Evolutionary conservation across 2,329 filamentous ascomycete genomes (phyloP).

Genomic region (Beauveria australis): DNA sequence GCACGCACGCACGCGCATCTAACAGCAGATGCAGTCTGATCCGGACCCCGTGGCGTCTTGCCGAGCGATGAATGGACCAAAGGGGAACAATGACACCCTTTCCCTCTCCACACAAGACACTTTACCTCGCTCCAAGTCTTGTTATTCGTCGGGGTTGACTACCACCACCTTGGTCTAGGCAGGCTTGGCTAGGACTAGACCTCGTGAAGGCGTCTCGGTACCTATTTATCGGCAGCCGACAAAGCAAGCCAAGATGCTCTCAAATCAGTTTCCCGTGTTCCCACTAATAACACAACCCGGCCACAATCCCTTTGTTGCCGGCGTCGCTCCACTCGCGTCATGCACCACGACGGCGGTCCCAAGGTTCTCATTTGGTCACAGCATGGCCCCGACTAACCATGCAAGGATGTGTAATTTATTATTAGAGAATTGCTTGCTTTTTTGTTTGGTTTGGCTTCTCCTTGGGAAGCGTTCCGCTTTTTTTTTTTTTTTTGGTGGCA

Average conservation of each 20-base stretch:
- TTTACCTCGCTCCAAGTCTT: background rate
- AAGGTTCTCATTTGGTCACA: slow-evolving; percentile 5
- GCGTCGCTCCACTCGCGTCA: background rate
- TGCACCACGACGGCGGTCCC: slow-evolving; percentile 5
- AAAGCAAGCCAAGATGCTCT: background rate
- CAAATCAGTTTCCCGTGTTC: too few species aligned
- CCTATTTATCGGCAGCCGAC: background rate
- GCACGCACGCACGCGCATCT: background rate
- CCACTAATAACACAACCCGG: background rate
- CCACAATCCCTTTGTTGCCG: background rate
- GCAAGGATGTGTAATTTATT: background rate
- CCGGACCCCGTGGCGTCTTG: slow-evolving; percentile 4
- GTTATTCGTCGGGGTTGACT: too few species aligned
- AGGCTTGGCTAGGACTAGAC: background rate
- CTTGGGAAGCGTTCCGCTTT: background rate
- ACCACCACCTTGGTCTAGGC: background rate
- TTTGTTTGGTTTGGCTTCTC: background rate
- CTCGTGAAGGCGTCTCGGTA: background rate
- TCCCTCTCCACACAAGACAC: background rate
- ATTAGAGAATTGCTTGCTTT: background rate
- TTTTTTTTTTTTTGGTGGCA: background rate
- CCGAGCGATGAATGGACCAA: slow-evolving; percentile 2
- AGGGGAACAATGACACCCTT: background rate
- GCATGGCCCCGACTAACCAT: background rate
- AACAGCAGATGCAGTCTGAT: slow-evolving; percentile 2